Base-by-base conservation (phyloP, 1,284 basidiomycete species). In the Tranzscheliella williamsii region DNA sequence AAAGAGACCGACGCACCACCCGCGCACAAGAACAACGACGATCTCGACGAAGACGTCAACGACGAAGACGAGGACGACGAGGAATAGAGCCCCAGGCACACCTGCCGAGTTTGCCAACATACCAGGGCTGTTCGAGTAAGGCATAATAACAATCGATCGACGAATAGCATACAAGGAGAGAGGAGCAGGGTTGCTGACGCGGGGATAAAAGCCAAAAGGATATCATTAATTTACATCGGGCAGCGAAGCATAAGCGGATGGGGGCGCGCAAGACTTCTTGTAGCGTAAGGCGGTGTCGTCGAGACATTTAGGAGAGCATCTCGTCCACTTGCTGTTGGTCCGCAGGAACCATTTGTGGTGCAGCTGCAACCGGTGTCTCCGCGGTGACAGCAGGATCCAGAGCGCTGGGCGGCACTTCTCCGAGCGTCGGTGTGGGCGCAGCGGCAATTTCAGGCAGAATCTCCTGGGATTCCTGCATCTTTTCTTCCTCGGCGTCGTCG, bases 401-500 rank as follows among this genome's bases (percentile, higher is more conserved):
- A n/a, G 42, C 50, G 17, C 41, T 32, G 21, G 52, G 37, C 24
- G 32, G 35, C 35, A 22, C 9, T 13, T 37, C 35, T 6, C 35
- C 35, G 8, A 37, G 35, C 8, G 32, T 9, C 32, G 32, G 15
- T 20, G 8, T 16, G 18, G 16, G 9, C 15, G 32, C 32, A 8
- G 18, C 16, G 32, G 32, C 32, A n/a, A n/a, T n/a, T 11, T 29
- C 27, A 29, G n/a, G 9, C n/a, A 9, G 27, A 34, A 34, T 20
- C 9, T 34, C 18, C 11, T 17, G 13, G 11, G 18, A 8, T 9
- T 13, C 13, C 11, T 34, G 11, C 20, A 16, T 9, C 17, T 37
- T 9, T 21, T 21, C 35, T 18, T 63, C 53, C 26, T 63, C 53
- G 12, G 48, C 60, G 34, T 56, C 57, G 17, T 61, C 57, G 34